Percentiles rank a stretch among this genome's conserved stretches.
Conservation (phyloP, 495 filamentous ascomycete species). For the Tuber borchii region DNA sequence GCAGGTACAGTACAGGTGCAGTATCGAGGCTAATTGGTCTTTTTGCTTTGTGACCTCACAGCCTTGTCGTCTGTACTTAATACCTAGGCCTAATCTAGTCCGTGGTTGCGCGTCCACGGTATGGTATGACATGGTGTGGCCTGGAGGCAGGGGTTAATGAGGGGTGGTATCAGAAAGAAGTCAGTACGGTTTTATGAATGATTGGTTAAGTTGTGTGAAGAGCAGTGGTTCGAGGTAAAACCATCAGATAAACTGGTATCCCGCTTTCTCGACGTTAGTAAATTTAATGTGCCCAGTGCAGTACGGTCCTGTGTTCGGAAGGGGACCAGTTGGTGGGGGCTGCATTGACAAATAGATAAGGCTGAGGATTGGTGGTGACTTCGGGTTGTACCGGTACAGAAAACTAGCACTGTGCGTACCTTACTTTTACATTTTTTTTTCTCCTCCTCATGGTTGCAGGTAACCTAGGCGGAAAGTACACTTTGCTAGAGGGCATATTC, state of each 20-base stretch:
- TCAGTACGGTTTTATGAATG: neutral
- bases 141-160: too few relatives aligned
- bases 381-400: neutral
- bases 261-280: neutral
- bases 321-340: neutral
- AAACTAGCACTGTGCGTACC: neutral
- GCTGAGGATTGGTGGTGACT: neutral
- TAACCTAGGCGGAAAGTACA: neutral
- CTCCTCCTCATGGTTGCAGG: neutral
- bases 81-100: neutral
- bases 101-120: neutral
- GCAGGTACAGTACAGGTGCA: neutral
- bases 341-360: neutral
- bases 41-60: neutral
- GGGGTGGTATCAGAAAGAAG: too few relatives aligned
- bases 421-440: neutral
- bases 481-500: neutral
- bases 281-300: neutral
- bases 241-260: neutral
- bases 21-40: neutral
- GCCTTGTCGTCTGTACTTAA: neutral
- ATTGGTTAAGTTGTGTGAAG: neutral
- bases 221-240: neutral
- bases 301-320: neutral
- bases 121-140: too few relatives aligned